Percentiles rank a stretch among this genome's conserved stretches.
Conservation (phyloP, 192 early-diverging fungal genomes). For the Podila horticola region DNA sequence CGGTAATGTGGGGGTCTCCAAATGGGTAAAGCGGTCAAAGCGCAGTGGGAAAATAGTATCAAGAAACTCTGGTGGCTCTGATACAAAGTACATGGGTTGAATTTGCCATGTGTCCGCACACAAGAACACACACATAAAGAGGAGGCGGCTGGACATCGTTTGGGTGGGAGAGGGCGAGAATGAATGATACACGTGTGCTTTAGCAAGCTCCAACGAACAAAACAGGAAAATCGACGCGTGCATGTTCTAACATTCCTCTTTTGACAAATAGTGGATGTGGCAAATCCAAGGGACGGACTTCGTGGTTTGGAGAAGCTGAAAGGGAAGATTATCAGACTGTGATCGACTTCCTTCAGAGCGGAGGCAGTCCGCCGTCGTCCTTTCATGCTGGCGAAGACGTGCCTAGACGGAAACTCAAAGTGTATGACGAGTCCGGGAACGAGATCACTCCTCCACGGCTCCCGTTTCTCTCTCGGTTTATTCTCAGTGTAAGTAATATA, state of each 20-base stretch:
- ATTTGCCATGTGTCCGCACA: too few species aligned
- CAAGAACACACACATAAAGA: too few species aligned
- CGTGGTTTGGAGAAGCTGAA: conserved; percentile 53
- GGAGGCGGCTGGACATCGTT: too few species aligned
- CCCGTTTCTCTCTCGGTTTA: conserved; percentile 40
- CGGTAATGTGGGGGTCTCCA: conserved; percentile 18
- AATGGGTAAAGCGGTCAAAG: background rate
- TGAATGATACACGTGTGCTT: too few species aligned
- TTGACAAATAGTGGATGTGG: conserved; percentile 37
- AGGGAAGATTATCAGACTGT: conserved; percentile 51
- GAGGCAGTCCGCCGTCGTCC: background rate
- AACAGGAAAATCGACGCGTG: background rate
- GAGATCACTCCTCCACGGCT: conserved; percentile 34
- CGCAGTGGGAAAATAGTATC: background rate
- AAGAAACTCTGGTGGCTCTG: too few species aligned
- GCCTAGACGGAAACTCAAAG: conserved; percentile 9
- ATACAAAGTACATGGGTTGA: too few species aligned
- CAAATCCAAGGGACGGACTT: conserved; percentile 52
- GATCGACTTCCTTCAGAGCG: conserved; percentile 46
- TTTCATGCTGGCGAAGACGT: background rate
- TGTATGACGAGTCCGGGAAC: conserved; percentile 32
- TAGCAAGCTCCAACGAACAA: background rate
- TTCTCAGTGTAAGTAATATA: conserved; percentile 20
- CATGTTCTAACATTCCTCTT: background rate
- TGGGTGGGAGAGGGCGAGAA: too few species aligned